Evolutionary conservation across 768 basidiomycete genomes (phyloP).

Genomic region (Hysterangium stoloniferum): DNA sequence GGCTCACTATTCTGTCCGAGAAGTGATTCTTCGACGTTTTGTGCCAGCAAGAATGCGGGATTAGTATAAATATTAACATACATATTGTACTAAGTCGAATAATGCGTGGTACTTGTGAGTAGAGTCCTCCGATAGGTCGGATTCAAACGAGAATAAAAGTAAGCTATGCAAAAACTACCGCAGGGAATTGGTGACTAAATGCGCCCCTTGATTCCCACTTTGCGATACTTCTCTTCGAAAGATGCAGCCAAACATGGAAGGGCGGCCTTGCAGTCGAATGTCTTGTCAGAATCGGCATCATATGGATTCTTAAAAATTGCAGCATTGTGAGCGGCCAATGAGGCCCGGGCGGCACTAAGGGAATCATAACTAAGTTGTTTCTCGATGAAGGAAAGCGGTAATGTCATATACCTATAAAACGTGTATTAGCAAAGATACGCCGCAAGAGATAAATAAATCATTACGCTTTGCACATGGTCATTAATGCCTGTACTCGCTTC

Average conservation of each 20-base stretch:
- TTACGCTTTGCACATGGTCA: constrained; percentile 90
- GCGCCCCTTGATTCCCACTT: constrained; percentile 87
- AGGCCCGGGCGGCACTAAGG: constrained; percentile 51
- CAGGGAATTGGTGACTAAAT: constrained; percentile 38
- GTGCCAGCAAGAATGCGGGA: constrained; percentile 91
- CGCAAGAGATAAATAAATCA: constrained; percentile 15
- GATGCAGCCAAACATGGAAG: constrained; percentile 47
- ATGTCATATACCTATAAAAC: constrained; percentile 62
- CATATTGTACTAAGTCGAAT: background rate
- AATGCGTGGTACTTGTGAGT: background rate
- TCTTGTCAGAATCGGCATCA: constrained; percentile 52
- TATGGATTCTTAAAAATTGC: constrained; percentile 59
- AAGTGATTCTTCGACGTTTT: constrained; percentile 79
- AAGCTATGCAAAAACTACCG: constrained; percentile 16
- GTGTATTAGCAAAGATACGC: constrained; percentile 8
- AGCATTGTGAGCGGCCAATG: constrained; percentile 63
- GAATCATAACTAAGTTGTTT: constrained; percentile 81
- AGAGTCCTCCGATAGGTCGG: background rate
- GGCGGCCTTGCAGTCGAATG: constrained; percentile 66
- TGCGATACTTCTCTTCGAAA: constrained; percentile 76
- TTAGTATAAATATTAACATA: constrained; percentile 28
- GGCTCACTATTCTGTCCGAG: constrained; percentile 69
- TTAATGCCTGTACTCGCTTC: constrained; percentile 78
- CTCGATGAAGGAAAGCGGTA: constrained; percentile 71
- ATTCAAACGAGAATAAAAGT: constrained; percentile 15